A percentile compares a stretch with the other conserved stretches of the same genome.
These are phyloP conservation scores for Aspergillus nomiae DNA, from an alignment of 2,329 filamentous ascomycete species.

Conservation along the genomic window DNA sequence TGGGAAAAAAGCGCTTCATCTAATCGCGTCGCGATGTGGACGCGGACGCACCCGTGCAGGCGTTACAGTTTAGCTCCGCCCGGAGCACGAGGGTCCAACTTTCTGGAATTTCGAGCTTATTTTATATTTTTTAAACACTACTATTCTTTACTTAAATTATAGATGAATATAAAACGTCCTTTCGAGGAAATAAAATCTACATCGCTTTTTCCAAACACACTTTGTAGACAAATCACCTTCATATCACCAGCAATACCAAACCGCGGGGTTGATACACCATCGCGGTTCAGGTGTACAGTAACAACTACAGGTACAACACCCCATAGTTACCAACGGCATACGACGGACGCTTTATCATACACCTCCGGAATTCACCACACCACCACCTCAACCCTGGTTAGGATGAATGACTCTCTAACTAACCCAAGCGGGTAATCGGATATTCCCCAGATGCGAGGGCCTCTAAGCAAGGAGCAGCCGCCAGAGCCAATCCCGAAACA, in stretches of 20 bases:
- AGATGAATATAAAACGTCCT: background rate
- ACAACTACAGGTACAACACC: background rate
- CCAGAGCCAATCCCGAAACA: background rate
- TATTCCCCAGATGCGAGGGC: background rate
- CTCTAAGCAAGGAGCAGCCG: background rate
- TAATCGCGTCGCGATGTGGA: conserved; percentile 37
- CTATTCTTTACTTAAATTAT: background rate
- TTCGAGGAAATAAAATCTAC: background rate
- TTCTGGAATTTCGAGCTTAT: background rate
- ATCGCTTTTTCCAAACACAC: background rate
- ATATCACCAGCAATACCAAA: background rate
- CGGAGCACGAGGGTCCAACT: background rate
- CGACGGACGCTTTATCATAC: background rate
- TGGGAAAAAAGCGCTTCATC: conserved; percentile 25
- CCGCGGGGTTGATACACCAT: background rate
- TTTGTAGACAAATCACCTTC: too few relatives aligned
- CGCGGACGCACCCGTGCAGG: conserved; percentile 25
- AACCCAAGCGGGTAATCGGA: background rate
- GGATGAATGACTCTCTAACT: background rate
- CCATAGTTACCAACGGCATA: background rate
- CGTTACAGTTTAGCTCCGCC: conserved; percentile 4
- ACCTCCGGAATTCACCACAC: background rate
- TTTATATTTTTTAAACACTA: background rate
- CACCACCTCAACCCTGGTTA: background rate
- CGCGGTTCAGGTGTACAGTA: background rate